phyloP scores from a whole-genome alignment of 1,284 basidiomycete species.

The Mycosarcoma mackinlayi region DNA sequence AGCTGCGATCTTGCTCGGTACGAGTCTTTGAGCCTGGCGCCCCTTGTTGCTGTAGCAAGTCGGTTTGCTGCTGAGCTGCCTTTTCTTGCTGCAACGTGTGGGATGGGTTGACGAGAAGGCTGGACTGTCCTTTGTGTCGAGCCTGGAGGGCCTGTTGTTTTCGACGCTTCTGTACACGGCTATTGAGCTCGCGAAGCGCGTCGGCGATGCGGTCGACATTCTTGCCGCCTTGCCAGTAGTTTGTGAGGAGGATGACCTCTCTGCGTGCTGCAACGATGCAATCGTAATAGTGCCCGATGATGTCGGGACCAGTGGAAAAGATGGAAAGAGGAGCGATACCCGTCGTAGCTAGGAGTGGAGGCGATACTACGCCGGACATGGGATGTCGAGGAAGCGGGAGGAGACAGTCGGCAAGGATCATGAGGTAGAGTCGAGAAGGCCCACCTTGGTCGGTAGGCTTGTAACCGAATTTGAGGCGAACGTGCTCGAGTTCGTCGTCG shows the following conservation, averaged over 20 bases:
- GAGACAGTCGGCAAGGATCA: constrained; percentile 65
- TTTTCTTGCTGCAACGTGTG: constrained; percentile 24
- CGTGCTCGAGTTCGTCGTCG: constrained; percentile 58
- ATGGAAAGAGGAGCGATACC: constrained; percentile 65
- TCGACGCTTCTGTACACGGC: constrained; percentile 40
- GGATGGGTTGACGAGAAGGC: constrained; percentile 11
- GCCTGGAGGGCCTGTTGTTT: constrained; percentile 27
- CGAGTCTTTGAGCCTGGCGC: constrained; percentile 40
- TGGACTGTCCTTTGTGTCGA: constrained; percentile 12
- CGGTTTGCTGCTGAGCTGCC: constrained; percentile 24
- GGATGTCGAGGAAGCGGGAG: constrained; percentile 56
- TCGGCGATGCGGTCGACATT: constrained; percentile 65
- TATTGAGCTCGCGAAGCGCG: constrained; percentile 61
- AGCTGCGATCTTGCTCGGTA: constrained; percentile 19
- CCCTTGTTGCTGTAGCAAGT: constrained; percentile 29
- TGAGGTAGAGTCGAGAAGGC: constrained; percentile 61
- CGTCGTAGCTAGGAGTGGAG: constrained; percentile 64
- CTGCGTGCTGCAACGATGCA: constrained; percentile 64
- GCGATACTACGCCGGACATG: constrained; percentile 65
- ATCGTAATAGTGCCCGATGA: constrained; percentile 67
- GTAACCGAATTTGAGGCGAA: constrained; percentile 59
- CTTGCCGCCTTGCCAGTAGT: constrained; percentile 67
- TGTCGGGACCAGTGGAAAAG: constrained; percentile 66
- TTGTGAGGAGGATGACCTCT: constrained; percentile 67
- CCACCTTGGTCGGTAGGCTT: constrained; percentile 50